Base-by-base conservation (phyloP, 2,329 filamentous ascomycete genomes). In the Penicillium rolfsii region DNA sequence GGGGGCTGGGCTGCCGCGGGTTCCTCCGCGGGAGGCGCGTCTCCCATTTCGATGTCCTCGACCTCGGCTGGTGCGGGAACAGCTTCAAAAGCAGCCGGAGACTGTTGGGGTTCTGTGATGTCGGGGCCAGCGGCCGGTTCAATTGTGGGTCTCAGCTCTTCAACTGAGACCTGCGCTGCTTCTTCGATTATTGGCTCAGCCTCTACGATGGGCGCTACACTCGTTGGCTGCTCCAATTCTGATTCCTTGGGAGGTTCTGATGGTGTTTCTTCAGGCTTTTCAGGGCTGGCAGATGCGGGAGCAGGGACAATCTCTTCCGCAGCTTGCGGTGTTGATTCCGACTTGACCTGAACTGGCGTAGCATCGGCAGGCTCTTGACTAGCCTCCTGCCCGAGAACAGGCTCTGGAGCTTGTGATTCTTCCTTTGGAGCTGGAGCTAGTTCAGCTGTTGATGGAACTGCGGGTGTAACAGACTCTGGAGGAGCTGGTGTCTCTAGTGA, bases 11-110 rank as follows among this genome's bases (percentile, higher is more conserved):
- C 24, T n/a, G n/a, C 2, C 24, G 26, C n/a, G 35, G 55, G 41
- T 33, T 61, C 56, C 46, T 53, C 57, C 14, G 38, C 22, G 12
- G 33, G 33, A 1, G 54, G 33, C 5, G 55, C 52, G 9, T 62
- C 61, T 24, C 22, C 49, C 55, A 63, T 59, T 24, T 62, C 57
- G 5, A 58, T 5, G 43, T 64, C 61, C 45, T 57, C 55, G 28
- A 53, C n/a, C 45, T 62, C 59, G 6, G 26, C 14, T 5, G 30
- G 1, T 19, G n/a, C 30, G 16, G 26, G 14, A 19, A 28, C 24
- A 7, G 50, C 4, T 7, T 19, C 48, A 1, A 30, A 22, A 30
- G 40, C 1, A 12, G 24, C 4, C 11, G 35, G 22, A 22, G n/a
- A 1, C 24, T 53, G 19, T 16, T 24, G 22, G 6, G 50, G 14